Evolutionary conservation across 176 grass and related monocot genomes (phyloP), one percentile per base, ranked within the genome.

Genomic region (Ensete ventricosum): DNA sequence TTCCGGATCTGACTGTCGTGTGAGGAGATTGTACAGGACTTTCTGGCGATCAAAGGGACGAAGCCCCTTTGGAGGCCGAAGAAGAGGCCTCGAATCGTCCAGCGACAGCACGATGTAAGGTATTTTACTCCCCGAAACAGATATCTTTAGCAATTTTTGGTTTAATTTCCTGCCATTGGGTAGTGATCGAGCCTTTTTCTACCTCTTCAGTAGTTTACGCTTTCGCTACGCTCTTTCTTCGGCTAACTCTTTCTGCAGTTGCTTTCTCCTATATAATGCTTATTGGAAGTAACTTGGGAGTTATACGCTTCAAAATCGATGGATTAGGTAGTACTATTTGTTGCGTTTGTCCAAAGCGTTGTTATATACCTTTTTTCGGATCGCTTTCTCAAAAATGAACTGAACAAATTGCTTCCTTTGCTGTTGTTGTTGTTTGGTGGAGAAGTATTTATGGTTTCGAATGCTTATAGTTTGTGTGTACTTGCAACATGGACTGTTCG

Each of bases 31-130:
- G 84, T 70, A 11, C 55, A 81, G 59, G 88, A 90, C 49, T 86
- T 86, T 71, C 52, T 27, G 62, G 69, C 54, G 48, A 78, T 86
- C 59, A 81, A 84, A 14, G 84, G 84, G 5, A 76, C 78, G 12
- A 81, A 84, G 0, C 87, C 87, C 50, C 87, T 83, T 12, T 83
- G 88, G 50, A 74, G 88, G 34, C 81, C 88, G 54, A 90, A 81
- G 84, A 90, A 86, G 88, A 81, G 78, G 24, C 64, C 78, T 1
- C 81, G 84, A 65, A 14, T 59, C 1, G 53, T 90, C 62, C 88
- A 90, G 78, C 81, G 81, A 25, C 81, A 90, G 75, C 24, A 86
- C 27, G 78, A 90, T 66, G 88, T 86, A n/a, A 62, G 57, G 20
- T 62, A 43, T 62, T 62, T 62, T 43, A 43, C 34, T 1, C 3